Evolutionary conservation across 306 rosid genomes (phyloP), one percentile per base, ranked within the genome.

Genomic region (Castanea sativa): DNA sequence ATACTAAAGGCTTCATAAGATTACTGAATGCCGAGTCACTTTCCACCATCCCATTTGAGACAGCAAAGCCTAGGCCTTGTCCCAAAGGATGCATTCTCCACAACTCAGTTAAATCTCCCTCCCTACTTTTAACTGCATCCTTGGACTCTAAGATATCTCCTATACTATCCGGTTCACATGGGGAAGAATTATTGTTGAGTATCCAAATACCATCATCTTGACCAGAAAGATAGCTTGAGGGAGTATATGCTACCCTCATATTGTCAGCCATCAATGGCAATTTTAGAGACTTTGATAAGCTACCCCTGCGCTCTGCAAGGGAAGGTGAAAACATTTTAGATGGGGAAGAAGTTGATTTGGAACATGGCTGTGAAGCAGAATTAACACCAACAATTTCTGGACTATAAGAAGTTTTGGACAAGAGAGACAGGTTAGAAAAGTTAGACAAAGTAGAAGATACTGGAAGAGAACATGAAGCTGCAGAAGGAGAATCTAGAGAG

Each of bases 291-390:
- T 92, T 92, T 9, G 96, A 86, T 79, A 91, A 74, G 77, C 88
- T 91, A 61, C 98, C 98, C 85, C 98, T 88, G 71, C 98, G 96
- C 84, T 93, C 92, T 35, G 96, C 98, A 78, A 95, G 95, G 70
- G 98, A 93, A 71, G 91, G 84, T 43, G 96, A 84, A 70, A 87
- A 78, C 78, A 89, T 93, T 85, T 90, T 91, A 72, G 85, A 86
- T 53, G 87, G 76, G 58, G 67, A 79, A 69, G 88, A 79, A 73
- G 83, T 80, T 73, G 92, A 74, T 41, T 63, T 86, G 74, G 91
- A 82, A 76, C 63, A 69, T 35, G 90, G 84, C 81, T 73, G 84
- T 71, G 91, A 84, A 78, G 81, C 16, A 70, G 53, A 73, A 73
- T 69, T 78, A 67, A 87, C 78, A 76, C 73, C 86, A 84, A 65